Evolutionary conservation across 257 asterid genomes (phyloP).

Genomic region (Nicotiana undulata): DNA sequence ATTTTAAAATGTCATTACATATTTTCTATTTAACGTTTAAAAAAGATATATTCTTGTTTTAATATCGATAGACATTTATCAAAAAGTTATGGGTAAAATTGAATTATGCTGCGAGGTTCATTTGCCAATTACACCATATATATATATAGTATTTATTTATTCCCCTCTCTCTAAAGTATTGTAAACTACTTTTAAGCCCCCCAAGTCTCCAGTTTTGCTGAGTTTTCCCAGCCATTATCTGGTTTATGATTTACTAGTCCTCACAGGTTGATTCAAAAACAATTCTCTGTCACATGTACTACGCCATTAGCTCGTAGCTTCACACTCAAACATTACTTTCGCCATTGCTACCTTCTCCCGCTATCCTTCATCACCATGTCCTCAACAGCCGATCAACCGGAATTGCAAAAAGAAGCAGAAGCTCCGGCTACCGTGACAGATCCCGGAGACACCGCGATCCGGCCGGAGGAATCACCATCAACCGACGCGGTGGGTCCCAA

Average conservation of each 20-base stretch:
- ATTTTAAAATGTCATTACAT: too few relatives aligned
- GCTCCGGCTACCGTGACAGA: conserved; percentile 41
- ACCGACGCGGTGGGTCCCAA: conserved; percentile 23
- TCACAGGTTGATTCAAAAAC: neutral
- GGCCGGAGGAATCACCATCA: conserved; percentile 20
- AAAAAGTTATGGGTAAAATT: neutral
- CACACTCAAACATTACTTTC: neutral
- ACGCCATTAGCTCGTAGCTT: neutral
- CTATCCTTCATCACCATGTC: conserved; percentile 25
- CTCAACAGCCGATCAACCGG: conserved; percentile 32
- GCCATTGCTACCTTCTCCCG: neutral
- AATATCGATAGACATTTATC: neutral
- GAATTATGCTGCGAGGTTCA: neutral
- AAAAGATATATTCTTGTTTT: too few relatives aligned
- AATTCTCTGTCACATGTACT: neutral
- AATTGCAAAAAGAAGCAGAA: conserved; percentile 31
- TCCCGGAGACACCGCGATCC: conserved; percentile 29
- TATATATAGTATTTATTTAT: neutral
- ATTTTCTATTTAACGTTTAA: too few relatives aligned
- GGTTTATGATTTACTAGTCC: neutral
- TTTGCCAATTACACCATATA: neutral
- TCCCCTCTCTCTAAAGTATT: neutral
- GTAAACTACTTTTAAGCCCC: neutral
- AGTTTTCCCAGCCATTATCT: neutral
- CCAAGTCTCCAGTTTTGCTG: neutral